A percentile compares a stretch with the other conserved stretches of the same genome.
phyloP scores from a whole-genome alignment of 352 stramenopile species.

The Globisporangium irregulare region DNA sequence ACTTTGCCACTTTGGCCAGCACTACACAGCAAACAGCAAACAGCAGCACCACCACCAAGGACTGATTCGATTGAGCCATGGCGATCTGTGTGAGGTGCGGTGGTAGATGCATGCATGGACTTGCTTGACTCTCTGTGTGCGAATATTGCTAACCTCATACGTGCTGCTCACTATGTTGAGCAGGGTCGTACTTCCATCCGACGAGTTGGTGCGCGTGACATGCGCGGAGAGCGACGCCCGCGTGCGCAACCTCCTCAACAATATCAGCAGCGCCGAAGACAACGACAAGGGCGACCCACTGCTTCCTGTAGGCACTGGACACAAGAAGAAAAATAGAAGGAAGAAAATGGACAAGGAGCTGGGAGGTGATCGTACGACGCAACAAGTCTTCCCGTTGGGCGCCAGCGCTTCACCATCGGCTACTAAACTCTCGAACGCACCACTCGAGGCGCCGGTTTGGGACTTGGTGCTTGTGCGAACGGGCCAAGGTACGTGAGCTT shows the following conservation, averaged over 20 bases:
- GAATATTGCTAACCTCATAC: no score
- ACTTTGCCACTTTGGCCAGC: not conserved
- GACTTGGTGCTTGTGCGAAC: slow-evolving; percentile 9
- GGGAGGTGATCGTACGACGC: not conserved
- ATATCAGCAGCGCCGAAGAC: not conserved
- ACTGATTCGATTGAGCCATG: not conserved
- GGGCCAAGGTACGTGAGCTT: slow-evolving; percentile 10
- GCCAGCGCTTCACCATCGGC: no score
- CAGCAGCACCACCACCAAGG: no score
- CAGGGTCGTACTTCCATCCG: slow-evolving; percentile 35
- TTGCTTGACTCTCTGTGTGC: not conserved
- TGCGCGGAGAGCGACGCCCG: slow-evolving; percentile 11
- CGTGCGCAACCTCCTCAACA: not conserved
- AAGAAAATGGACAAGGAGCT: not conserved
- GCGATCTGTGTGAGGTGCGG: slow-evolving; percentile 6
- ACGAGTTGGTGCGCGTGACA: slow-evolving; percentile 34
- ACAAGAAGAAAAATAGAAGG: not conserved
- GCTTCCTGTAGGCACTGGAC: no score
- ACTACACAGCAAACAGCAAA: no score
- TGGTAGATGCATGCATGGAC: not conserved
- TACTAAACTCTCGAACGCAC: not conserved
- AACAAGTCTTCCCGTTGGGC: slow-evolving; percentile 3
- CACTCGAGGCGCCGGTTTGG: not conserved
- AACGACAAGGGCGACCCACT: no score
- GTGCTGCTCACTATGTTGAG: not conserved